A percentile compares a stretch with the other conserved stretches of the same genome.
phyloP scores from a whole-genome alignment of 2,329 filamentous ascomycete species.

The Aspergillus calidoustus region DNA sequence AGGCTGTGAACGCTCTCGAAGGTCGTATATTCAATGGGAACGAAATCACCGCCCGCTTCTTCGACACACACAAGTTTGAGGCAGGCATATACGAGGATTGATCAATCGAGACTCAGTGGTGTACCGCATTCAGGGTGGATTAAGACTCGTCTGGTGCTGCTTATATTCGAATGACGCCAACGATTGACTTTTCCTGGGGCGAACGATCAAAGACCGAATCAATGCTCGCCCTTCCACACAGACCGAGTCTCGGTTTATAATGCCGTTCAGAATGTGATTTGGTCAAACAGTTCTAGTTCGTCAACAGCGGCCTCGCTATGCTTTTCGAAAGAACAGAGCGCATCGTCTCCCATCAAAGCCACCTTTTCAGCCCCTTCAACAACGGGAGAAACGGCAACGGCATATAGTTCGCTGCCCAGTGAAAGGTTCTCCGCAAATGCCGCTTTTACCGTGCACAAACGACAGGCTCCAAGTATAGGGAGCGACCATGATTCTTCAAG shows the following conservation, averaged over 20 bases:
- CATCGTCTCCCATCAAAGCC: conserved; percentile 4
- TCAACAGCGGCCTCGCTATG: conserved; percentile 9
- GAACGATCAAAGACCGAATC: background rate
- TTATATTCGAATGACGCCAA: background rate
- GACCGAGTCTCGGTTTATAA: background rate
- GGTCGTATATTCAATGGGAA: conserved; percentile 89
- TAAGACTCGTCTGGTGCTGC: background rate
- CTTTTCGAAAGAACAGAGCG: conserved; percentile 3
- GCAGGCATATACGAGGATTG: conserved; percentile 58
- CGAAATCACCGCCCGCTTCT: conserved; percentile 79
- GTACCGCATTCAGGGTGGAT: background rate
- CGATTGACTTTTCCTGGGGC: background rate
- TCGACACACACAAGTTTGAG: conserved; percentile 81
- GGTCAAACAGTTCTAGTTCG: conserved; percentile 23
- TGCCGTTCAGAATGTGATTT: conserved; percentile 22
- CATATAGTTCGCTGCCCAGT: background rate
- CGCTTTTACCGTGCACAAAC: conserved; percentile 16
- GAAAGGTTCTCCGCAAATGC: background rate
- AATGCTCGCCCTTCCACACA: background rate
- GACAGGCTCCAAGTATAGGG: conserved; percentile 24
- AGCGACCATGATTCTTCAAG: conserved; percentile 11
- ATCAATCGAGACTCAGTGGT: conserved; percentile 1
- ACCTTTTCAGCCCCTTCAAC: conserved; percentile 12
- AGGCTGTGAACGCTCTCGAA: conserved; percentile 89
- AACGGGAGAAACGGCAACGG: background rate